These are phyloP conservation scores for Irineochytrium annulatum DNA, from an alignment of 192 early-diverging fungal species.

Conservation along the genomic window DNA sequence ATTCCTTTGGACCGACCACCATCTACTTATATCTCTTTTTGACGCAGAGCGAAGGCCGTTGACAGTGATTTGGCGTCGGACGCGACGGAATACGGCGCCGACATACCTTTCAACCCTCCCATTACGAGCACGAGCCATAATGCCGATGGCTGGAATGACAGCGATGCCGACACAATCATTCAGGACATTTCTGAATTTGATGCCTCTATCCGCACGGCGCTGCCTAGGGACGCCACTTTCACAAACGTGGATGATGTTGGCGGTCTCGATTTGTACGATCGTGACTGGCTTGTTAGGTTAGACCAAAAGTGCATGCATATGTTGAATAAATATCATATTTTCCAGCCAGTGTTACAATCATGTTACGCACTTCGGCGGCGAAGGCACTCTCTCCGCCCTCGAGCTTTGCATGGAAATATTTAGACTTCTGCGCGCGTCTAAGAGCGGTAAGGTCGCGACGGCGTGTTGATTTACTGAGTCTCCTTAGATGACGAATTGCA, in stretches of 20 bases:
- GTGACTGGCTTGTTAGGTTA: slow-evolving; percentile 51
- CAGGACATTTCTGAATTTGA: too few relatives aligned
- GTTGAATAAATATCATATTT: slow-evolving; percentile 3
- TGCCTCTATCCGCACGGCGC: too few relatives aligned
- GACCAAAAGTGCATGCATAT: not conserved
- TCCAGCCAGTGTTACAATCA: slow-evolving; percentile 53
- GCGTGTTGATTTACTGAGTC: not conserved
- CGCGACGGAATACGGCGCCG: too few relatives aligned
- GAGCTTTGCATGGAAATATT: slow-evolving; percentile 68
- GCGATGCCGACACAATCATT: not conserved
- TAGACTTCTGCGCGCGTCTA: slow-evolving; percentile 58
- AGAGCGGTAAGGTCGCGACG: slow-evolving; percentile 32
- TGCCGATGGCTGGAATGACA: too few relatives aligned
- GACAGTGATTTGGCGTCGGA: too few relatives aligned
- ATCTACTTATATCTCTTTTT: too few relatives aligned
- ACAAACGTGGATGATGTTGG: too few relatives aligned
- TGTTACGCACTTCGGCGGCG: slow-evolving; percentile 32
- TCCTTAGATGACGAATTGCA: slow-evolving; percentile 58
- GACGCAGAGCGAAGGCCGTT: too few relatives aligned
- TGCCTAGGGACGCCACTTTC: too few relatives aligned
- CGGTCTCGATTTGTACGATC: slow-evolving; percentile 20
- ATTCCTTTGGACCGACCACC: too few relatives aligned
- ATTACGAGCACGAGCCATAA: too few relatives aligned
- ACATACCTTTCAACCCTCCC: too few relatives aligned
- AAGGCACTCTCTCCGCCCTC: slow-evolving; percentile 40